A percentile compares a stretch with the other conserved stretches of the same genome.
Conservation (phyloP, 495 filamentous ascomycete species). For the Aspergillus diversus region DNA sequence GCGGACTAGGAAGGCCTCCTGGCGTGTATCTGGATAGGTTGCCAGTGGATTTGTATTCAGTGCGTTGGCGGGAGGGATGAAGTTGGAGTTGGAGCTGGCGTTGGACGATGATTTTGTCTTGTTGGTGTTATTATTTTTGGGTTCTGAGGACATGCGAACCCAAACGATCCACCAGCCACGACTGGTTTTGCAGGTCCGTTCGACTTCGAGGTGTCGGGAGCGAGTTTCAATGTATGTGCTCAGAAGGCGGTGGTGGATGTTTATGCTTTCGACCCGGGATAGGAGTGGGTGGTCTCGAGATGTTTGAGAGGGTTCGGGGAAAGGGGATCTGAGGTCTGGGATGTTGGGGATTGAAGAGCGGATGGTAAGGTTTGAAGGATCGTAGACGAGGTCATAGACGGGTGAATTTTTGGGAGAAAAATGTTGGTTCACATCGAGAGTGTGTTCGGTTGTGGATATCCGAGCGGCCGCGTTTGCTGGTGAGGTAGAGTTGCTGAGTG, state of each 20-base stretch:
- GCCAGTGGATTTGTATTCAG: slow-evolving; percentile 20
- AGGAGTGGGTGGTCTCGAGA: slow-evolving; percentile 41
- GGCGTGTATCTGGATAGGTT: slow-evolving; percentile 39
- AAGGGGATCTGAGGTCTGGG: slow-evolving; percentile 57
- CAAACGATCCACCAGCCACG: slow-evolving; percentile 98
- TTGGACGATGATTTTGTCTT: slow-evolving; percentile 4
- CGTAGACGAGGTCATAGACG: slow-evolving; percentile 86
- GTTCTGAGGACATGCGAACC: slow-evolving; percentile 65
- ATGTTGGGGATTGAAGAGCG: slow-evolving; percentile 91
- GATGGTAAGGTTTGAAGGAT: slow-evolving; percentile 73
- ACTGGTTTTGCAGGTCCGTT: slow-evolving; percentile 88
- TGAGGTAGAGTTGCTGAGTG: slow-evolving; percentile 69
- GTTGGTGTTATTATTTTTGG: background rate
- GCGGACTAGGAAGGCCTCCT: slow-evolving; percentile 80
- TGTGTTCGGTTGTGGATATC: slow-evolving; percentile 40
- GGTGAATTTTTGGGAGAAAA: slow-evolving; percentile 42
- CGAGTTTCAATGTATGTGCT: slow-evolving; percentile 70
- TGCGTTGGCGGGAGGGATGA: slow-evolving; percentile 17
- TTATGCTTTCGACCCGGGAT: slow-evolving; percentile 88
- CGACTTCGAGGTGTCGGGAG: slow-evolving; percentile 62
- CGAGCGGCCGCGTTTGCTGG: slow-evolving; percentile 53
- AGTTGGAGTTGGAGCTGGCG: slow-evolving; percentile 26
- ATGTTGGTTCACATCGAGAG: slow-evolving; percentile 31
- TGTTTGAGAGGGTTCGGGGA: slow-evolving; percentile 18
- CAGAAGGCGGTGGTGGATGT: slow-evolving; percentile 84